Percentiles rank a stretch among this genome's conserved stretches.
These are phyloP conservation scores for Penstemon newberryi DNA, from an alignment of 257 asterid species.

Conservation along the genomic window DNA sequence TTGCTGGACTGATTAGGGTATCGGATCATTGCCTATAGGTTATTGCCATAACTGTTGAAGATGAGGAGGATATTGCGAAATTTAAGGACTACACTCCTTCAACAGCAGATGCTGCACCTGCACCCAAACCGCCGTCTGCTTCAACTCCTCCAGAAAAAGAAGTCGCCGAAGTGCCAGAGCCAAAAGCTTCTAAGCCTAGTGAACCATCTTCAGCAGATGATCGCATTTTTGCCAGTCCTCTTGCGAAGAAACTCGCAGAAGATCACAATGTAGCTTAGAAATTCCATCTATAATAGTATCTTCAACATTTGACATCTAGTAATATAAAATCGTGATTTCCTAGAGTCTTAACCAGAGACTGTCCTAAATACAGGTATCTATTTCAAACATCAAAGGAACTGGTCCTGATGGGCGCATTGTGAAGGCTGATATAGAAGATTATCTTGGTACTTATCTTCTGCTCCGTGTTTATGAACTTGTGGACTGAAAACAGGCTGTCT, in stretches of 20 bases:
- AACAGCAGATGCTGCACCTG: conserved; percentile 63
- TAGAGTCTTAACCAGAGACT: conserved; percentile 10
- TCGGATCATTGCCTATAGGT: conserved; percentile 38
- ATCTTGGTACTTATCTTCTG: conserved; percentile 62
- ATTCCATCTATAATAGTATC: conserved; percentile 3
- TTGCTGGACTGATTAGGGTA: conserved; percentile 28
- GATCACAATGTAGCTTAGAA: conserved; percentile 62
- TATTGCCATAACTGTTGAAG: conserved; percentile 90
- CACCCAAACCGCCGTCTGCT: conserved; percentile 55
- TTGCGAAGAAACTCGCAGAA: conserved; percentile 87
- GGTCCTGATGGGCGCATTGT: conserved; percentile 95
- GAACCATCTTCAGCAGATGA: conserved; percentile 54
- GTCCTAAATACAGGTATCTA: conserved; percentile 59
- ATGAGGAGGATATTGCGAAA: conserved; percentile 71
- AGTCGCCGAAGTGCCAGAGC: conserved; percentile 57
- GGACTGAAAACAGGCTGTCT: background rate
- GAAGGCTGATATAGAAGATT: conserved; percentile 93
- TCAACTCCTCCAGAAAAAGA: conserved; percentile 74
- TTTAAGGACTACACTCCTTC: conserved; percentile 76
- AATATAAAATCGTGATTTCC: conserved; percentile 6
- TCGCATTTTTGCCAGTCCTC: conserved; percentile 92
- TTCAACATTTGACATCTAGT: background rate
- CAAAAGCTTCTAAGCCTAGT: conserved; percentile 60
- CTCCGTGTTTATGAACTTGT: conserved; percentile 9
- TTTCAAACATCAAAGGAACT: conserved; percentile 82